Evolutionary conservation across 2,329 filamentous ascomycete species (phyloP), one percentile per base, ranked within the genome.

Genomic region (Triangularia setosa): DNA sequence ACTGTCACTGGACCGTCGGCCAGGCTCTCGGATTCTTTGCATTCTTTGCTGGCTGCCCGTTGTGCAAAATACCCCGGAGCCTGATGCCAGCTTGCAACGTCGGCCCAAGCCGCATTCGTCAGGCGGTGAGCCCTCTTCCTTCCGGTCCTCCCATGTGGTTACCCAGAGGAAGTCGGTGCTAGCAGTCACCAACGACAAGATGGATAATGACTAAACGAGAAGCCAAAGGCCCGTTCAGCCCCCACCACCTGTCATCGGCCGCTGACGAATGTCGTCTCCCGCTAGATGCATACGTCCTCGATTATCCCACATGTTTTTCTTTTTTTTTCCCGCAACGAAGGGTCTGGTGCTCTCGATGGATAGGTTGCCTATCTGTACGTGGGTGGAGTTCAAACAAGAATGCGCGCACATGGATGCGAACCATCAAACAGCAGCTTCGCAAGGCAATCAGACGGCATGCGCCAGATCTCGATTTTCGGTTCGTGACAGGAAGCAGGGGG

Each of bases 221-320:
- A 21, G 48, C 25, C 59, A 53, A 61, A 7, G 14, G 8, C 59
- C 23, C 4, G 5, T 44, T 35, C 48, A 16, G 53, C 18, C 57
- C 63, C 66, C 65, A 64, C 63, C 55, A 55, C 44, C 16, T 33
- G 33, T 53, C 52, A 52, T 62, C n/a, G n/a, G n/a, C n/a, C n/a
- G n/a, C n/a, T n/a, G n/a, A n/a, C n/a, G n/a, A n/a, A n/a, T 25
- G 23, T 33, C 28, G 28, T 35, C 58, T 58, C 60, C 44, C 30
- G 53, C 53, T 65, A 63, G 58, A 63, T 23, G 40, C 40, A 48
- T 55, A 55, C 60, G 58, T 64, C 55, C 62, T 65, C 55, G 65
- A 64, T 6, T 33, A 62, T 68, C 56, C 63, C 64, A 60, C 69
- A 68, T 67, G 65, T 44, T 64, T 57, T 40, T 64, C 54, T 62